phyloP scores from a whole-genome alignment of 768 basidiomycete species.

The Candolleomyces efflorescens region DNA sequence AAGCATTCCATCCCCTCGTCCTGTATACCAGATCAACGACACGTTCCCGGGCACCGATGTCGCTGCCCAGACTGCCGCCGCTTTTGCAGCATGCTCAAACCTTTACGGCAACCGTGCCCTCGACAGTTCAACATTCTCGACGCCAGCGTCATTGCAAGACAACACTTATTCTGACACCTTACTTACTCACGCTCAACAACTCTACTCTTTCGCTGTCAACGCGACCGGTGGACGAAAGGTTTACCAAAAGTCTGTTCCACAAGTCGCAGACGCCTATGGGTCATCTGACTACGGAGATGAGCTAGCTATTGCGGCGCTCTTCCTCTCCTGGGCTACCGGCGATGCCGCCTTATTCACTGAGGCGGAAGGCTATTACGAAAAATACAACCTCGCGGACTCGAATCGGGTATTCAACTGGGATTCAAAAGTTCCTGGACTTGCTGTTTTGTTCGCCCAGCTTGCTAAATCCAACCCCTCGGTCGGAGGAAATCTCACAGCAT shows the following conservation, averaged over 20 bases:
- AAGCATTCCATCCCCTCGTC: constrained; percentile 68
- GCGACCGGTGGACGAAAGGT: constrained; percentile 53
- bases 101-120: constrained; percentile 67
- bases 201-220: constrained; percentile 75
- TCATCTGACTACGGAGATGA: constrained; percentile 75
- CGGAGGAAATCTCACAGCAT: constrained; percentile 54
- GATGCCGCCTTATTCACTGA: constrained; percentile 55
- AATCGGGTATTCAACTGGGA: constrained; percentile 87
- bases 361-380: constrained; percentile 56
- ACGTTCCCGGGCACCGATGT: constrained; percentile 87
- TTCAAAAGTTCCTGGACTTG: constrained; percentile 69
- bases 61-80: constrained; percentile 78
- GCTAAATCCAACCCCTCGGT: constrained; percentile 52
- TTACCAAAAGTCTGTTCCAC: constrained; percentile 71
- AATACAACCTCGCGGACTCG: constrained; percentile 49
- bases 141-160: constrained; percentile 68
- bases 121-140: constrained; percentile 42
- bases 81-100: constrained; percentile 82
- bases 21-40: constrained; percentile 74
- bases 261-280: constrained; percentile 57
- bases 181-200: constrained; percentile 65
- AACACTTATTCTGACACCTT: constrained; percentile 67
- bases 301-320: constrained; percentile 68
- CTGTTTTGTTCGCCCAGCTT: constrained; percentile 73
- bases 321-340: constrained; percentile 69